A percentile compares a stretch with the other conserved stretches of the same genome.
These are phyloP conservation scores for Turritis glabra DNA, from an alignment of 345 rosid genomes.

Conservation along the genomic window DNA sequence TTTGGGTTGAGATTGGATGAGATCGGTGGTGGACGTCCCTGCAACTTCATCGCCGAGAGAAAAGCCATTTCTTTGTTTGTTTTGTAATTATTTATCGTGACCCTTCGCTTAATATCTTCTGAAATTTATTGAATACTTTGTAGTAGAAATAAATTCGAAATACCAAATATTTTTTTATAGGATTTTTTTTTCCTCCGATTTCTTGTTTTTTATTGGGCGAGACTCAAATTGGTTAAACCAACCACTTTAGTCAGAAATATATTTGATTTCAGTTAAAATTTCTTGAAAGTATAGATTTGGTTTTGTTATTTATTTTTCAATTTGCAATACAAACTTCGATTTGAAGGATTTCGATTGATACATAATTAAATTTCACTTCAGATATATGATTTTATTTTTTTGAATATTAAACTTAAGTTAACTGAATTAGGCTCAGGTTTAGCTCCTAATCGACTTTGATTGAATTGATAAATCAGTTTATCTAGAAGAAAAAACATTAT, in stretches of 20 bases:
- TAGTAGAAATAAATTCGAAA: too few species aligned
- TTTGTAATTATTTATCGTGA: conserved; percentile 16
- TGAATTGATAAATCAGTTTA: neutral
- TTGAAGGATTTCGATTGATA: too few species aligned
- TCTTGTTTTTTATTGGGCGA: too few species aligned
- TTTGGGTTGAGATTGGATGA: conserved; percentile 33
- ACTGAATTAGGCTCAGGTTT: neutral
- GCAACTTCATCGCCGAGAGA: conserved; percentile 44
- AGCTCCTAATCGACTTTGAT: too few species aligned
- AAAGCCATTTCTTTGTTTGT: conserved; percentile 43
- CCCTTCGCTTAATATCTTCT: conserved; percentile 21
- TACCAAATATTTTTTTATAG: too few species aligned
- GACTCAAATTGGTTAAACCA: neutral
- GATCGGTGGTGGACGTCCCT: conserved; percentile 41
- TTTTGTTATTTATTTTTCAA: too few species aligned
- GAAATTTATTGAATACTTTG: neutral
- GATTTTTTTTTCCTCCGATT: neutral
- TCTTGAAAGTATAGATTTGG: too few species aligned
- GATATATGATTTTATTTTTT: neutral
- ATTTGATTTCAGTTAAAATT: too few species aligned
- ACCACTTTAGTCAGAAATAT: too few species aligned
- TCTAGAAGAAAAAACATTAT: neutral
- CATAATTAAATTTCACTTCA: too few species aligned
- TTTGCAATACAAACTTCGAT: too few species aligned
- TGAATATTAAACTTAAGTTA: neutral